Conservation (phyloP, 2,329 filamentous ascomycete species). For the Coniochaeta hoffmannii region DNA sequence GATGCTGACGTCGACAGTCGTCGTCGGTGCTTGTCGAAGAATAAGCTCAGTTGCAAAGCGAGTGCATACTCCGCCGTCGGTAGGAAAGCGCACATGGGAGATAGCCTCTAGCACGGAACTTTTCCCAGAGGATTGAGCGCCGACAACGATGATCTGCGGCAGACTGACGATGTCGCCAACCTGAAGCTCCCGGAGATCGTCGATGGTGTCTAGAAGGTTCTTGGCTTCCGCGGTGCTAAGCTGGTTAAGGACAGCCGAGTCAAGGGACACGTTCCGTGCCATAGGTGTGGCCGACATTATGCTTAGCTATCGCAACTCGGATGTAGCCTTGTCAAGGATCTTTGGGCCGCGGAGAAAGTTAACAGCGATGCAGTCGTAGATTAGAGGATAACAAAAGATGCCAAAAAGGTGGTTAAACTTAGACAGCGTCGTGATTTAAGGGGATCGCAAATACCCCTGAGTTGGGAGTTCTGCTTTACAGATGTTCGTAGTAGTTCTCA, state of each 20-base stretch:
- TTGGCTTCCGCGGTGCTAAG: slow-evolving; percentile 28
- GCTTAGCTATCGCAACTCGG: too few relatives aligned
- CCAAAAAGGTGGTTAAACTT: too few relatives aligned
- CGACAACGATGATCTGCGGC: slow-evolving; percentile 51
- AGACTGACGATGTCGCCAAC: slow-evolving; percentile 38
- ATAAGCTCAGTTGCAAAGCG: slow-evolving; percentile 55
- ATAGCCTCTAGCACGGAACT: slow-evolving; percentile 60
- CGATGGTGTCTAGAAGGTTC: slow-evolving; percentile 45
- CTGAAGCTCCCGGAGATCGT: slow-evolving; percentile 42
- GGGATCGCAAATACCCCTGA: too few relatives aligned
- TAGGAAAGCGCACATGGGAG: slow-evolving; percentile 51
- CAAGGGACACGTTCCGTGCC: slow-evolving; percentile 9
- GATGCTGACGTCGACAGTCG: slow-evolving; percentile 5
- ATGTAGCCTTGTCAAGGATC: too few relatives aligned
- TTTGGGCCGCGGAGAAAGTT: too few relatives aligned
- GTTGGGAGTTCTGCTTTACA: too few relatives aligned
- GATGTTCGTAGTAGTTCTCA: too few relatives aligned
- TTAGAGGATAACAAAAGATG: too few relatives aligned
- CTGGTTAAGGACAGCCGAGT: slow-evolving; percentile 25
- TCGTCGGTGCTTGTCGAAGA: slow-evolving; percentile 30
- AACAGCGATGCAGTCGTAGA: too few relatives aligned
- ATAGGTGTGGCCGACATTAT: too few relatives aligned
- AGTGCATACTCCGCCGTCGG: slow-evolving; percentile 49
- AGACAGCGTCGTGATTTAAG: too few relatives aligned
- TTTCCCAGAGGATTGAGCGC: slow-evolving; percentile 55